A percentile compares a stretch with the other conserved stretches of the same genome.
phyloP scores from a whole-genome alignment of 139 green algal species.

The Chlamydomonas sp. region DNA sequence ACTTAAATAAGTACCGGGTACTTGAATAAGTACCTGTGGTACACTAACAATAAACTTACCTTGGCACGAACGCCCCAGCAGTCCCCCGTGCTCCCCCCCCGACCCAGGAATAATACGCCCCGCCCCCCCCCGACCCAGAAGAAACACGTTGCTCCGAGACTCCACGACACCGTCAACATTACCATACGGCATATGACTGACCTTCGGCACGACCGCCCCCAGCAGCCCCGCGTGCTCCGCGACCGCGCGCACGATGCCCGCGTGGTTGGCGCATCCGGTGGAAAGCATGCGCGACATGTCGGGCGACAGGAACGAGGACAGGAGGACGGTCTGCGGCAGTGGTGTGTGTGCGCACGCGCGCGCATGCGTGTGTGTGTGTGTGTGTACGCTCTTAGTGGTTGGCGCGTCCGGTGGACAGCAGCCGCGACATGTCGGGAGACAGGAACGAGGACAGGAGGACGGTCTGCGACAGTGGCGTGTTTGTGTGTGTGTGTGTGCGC shows the following conservation, averaged over 20 bases:
- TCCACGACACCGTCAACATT: no score
- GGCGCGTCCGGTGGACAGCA: conserved; percentile 37
- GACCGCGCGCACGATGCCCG: conserved; percentile 41
- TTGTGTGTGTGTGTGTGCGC: no score
- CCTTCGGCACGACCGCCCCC: conserved; percentile 58
- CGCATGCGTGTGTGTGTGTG: no score
- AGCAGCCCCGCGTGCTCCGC: conserved; percentile 61
- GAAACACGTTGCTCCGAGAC: no score
- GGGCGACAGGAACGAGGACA: conserved; percentile 61
- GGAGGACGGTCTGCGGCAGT: conserved; percentile 87
- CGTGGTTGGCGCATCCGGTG: conserved; percentile 41
- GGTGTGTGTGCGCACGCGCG: no score
- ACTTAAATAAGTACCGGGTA: no score
- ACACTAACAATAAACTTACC: not conserved
- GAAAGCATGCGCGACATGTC: conserved; percentile 71
- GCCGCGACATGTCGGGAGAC: conserved; percentile 65
- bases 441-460: conserved; percentile 74
- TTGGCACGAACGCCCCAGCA: not conserved
- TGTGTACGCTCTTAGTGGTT: no score
- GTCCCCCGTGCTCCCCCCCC: not conserved
- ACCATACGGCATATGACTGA: no score
- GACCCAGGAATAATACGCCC: no score
- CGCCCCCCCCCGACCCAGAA: no score
- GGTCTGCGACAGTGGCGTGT: no score
- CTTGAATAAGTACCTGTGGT: no score